Conservation (phyloP, 192 early-diverging fungal genomes). For the Dissophora globulifera region DNA sequence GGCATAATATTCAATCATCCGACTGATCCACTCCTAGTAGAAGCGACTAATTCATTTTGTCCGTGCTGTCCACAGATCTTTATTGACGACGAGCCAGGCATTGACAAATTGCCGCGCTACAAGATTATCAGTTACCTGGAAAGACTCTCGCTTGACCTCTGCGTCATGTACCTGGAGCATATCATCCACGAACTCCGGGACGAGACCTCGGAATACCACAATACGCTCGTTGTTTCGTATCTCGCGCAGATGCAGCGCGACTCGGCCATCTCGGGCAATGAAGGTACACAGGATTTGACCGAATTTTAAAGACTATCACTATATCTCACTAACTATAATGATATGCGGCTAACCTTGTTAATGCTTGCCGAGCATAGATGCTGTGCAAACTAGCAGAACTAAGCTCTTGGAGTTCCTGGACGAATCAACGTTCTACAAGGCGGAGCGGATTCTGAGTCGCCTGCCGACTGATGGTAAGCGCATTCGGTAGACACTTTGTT, state of each 20-base stretch:
- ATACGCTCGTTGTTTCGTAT: constrained; percentile 83
- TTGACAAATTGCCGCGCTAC: constrained; percentile 69
- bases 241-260: constrained; percentile 70
- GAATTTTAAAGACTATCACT: too few relatives aligned
- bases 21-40: too few relatives aligned
- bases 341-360: too few relatives aligned
- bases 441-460: constrained; percentile 76
- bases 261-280: constrained; percentile 11
- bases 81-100: constrained; percentile 67
- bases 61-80: constrained; percentile 59
- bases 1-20: too few relatives aligned
- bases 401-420: constrained; percentile 77
- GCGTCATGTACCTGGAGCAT: constrained; percentile 82
- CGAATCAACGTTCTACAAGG: constrained; percentile 73
- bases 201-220: constrained; percentile 76
- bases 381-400: constrained; percentile 26
- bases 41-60: too few relatives aligned
- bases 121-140: constrained; percentile 76
- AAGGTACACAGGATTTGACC: constrained; percentile 7
- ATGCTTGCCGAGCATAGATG: constrained; percentile 2
- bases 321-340: too few relatives aligned
- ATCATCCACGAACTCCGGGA: constrained; percentile 79
- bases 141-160: constrained; percentile 69
- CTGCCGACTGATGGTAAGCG: constrained; percentile 76
- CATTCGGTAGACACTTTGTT: not conserved